These are phyloP conservation scores for Mariannaea elegans DNA, from an alignment of 2,329 filamentous ascomycete genomes.

Conservation along the genomic window DNA sequence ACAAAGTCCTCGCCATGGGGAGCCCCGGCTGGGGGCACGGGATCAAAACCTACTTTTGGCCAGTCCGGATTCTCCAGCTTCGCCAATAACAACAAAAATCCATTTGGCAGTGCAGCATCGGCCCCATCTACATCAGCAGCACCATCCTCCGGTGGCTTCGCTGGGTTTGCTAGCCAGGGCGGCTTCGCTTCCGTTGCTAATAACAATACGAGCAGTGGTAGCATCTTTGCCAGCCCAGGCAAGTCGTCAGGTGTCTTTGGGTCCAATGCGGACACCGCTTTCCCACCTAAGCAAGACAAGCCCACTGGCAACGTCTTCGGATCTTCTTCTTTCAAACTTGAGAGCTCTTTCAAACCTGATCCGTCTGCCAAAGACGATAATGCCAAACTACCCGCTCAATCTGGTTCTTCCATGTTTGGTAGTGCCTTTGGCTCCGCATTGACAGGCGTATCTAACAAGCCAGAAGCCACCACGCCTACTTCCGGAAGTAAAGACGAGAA, in stretches of 20 bases:
- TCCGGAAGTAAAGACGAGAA: constrained; percentile 59
- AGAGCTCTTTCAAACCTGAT: constrained; percentile 73
- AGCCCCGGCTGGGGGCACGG: constrained; percentile 33
- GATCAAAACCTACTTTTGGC: constrained; percentile 60
- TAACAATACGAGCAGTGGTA: constrained; percentile 42
- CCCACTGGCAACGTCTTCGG: constrained; percentile 51
- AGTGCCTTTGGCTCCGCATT: constrained; percentile 68
- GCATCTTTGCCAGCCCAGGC: constrained; percentile 7
- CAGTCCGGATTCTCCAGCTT: constrained; percentile 60
- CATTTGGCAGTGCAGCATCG: constrained; percentile 49
- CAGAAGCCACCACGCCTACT: constrained; percentile 42
- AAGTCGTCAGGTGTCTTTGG: constrained; percentile 47
- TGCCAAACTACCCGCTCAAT: constrained; percentile 54
- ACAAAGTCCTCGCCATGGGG: constrained; percentile 64
- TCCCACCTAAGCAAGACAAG: constrained; percentile 41
- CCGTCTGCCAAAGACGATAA: constrained; percentile 67
- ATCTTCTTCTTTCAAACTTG: constrained; percentile 71
- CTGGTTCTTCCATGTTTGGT: constrained; percentile 66
- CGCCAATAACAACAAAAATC: constrained; percentile 45
- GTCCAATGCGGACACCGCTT: constrained; percentile 37
- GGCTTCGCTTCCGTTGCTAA: constrained; percentile 63
- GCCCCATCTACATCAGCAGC: constrained; percentile 40
- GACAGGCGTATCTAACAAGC: constrained; percentile 54
- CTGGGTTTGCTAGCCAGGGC: constrained; percentile 62
- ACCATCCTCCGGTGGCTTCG: constrained; percentile 57